A percentile compares a stretch with the other conserved stretches of the same genome.
Conservation (phyloP, 257 asterid genomes). For the Solanum pennellii region DNA sequence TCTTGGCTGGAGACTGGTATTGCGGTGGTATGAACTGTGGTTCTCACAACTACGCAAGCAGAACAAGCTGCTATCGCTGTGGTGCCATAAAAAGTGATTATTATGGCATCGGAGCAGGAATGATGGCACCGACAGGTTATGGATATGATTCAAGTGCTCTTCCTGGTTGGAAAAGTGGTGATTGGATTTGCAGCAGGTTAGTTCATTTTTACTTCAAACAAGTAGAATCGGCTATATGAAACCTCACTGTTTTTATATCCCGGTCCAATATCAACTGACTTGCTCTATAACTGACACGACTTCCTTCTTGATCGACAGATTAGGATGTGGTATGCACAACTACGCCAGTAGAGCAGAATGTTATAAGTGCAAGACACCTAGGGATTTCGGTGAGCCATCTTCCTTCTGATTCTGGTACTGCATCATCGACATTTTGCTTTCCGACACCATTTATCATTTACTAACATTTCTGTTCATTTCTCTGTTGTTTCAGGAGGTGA, state of each 20-base stretch:
- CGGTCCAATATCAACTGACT: background rate
- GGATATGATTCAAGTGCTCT: slow-evolving; percentile 26
- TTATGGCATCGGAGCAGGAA: slow-evolving; percentile 33
- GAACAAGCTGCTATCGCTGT: slow-evolving; percentile 61
- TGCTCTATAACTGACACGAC: background rate
- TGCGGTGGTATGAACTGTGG: slow-evolving; percentile 61
- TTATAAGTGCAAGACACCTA: slow-evolving; percentile 49
- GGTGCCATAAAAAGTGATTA: slow-evolving; percentile 39
- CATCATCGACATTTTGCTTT: background rate
- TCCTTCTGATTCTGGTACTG: background rate
- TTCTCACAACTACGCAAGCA: slow-evolving; percentile 80
- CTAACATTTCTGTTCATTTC: background rate
- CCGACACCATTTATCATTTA: background rate
- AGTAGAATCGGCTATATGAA: background rate
- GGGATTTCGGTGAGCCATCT: slow-evolving; percentile 43
- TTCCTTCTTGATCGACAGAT: slow-evolving; percentile 14
- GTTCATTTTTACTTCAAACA: background rate
- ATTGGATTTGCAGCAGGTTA: slow-evolving; percentile 80
- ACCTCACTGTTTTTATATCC: background rate
- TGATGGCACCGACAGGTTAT: slow-evolving; percentile 32
- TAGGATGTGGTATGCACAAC: slow-evolving; percentile 66
- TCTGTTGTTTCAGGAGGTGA: slow-evolving; percentile 3
- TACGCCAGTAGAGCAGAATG: slow-evolving; percentile 77
- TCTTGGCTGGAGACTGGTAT: slow-evolving; percentile 83
- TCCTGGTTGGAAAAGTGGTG: slow-evolving; percentile 93